Evolutionary conservation across 2,329 filamentous ascomycete species (phyloP).

Genomic region (Chaetomium sp.): DNA sequence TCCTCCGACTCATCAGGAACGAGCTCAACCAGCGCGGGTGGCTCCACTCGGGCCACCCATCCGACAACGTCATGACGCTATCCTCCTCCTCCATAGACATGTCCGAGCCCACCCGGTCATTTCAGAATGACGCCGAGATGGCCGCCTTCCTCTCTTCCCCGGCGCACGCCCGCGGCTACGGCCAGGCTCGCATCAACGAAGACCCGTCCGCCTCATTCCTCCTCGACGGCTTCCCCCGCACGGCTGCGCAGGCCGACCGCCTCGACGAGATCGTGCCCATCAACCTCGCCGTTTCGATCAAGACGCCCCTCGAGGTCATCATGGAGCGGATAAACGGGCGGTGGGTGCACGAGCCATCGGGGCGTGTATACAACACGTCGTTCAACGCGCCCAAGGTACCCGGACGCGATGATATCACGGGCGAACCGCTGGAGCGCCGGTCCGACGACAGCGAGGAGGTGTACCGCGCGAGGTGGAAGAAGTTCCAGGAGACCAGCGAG

Average conservation of each 20-base stretch:
- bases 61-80: conserved; percentile 55
- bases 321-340: conserved; percentile 86
- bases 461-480: conserved; percentile 76
- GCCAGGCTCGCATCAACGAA: conserved; percentile 57
- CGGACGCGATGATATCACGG: conserved; percentile 87
- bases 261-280: conserved; percentile 86
- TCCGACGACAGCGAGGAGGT: conserved; percentile 85
- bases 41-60: conserved; percentile 58
- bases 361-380: conserved; percentile 90
- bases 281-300: conserved; percentile 86
- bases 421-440: conserved; percentile 79
- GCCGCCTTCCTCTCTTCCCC: conserved; percentile 47
- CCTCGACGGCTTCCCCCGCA: conserved; percentile 94
- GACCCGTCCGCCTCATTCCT: conserved; percentile 85
- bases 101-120: conserved; percentile 45
- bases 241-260: conserved; percentile 73
- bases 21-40: conserved; percentile 85
- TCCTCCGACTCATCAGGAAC: conserved; percentile 87
- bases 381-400: conserved; percentile 84
- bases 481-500: conserved; percentile 85
- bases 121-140: conserved; percentile 42
- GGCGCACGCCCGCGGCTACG: conserved; percentile 44
- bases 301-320: conserved; percentile 84
- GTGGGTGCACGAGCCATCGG: conserved; percentile 91
- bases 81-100: conserved; percentile 46